phyloP scores from a whole-genome alignment of 2,329 filamentous ascomycete species.

The Pseudocercospora musae region DNA sequence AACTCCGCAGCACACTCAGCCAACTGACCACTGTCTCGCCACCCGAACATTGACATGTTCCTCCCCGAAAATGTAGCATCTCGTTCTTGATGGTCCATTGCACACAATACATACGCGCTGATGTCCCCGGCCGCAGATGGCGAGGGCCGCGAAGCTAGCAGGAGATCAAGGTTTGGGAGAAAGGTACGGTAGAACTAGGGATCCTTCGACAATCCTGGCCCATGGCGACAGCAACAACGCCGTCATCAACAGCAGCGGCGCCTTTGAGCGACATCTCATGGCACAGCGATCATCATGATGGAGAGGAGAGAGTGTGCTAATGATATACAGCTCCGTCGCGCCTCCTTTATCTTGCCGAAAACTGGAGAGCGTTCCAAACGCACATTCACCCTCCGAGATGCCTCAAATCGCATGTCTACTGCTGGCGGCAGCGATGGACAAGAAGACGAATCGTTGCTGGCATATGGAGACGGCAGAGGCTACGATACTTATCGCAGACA shows the following conservation, averaged over 20 bases:
- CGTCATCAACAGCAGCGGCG: neutral
- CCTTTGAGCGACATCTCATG: neutral
- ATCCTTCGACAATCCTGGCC: neutral
- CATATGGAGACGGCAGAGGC: slow-evolving; percentile 16
- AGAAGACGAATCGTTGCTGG: slow-evolving; percentile 29
- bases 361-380: slow-evolving; percentile 83
- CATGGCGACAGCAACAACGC: neutral
- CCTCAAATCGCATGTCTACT: slow-evolving; percentile 40
- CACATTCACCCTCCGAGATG: slow-evolving; percentile 69
- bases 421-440: slow-evolving; percentile 25
- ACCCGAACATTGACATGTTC: neutral
- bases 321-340: slow-evolving; percentile 60
- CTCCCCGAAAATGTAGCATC: neutral
- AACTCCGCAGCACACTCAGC: slow-evolving; percentile 4
- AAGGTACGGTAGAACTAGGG: too few species aligned
- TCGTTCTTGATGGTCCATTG: neutral
- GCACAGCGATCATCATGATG: neutral
- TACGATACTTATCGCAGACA: slow-evolving; percentile 4
- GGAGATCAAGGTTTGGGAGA: slow-evolving; percentile 11
- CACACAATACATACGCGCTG: neutral
- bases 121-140: slow-evolving; percentile 10
- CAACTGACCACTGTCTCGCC: neutral
- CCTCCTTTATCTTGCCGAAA: slow-evolving; percentile 79
- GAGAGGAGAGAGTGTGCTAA: neutral
- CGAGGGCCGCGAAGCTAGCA: slow-evolving; percentile 8